Evolutionary conservation across 2,329 filamentous ascomycete species (phyloP).

Genomic region (Pezicula rhizophila): DNA sequence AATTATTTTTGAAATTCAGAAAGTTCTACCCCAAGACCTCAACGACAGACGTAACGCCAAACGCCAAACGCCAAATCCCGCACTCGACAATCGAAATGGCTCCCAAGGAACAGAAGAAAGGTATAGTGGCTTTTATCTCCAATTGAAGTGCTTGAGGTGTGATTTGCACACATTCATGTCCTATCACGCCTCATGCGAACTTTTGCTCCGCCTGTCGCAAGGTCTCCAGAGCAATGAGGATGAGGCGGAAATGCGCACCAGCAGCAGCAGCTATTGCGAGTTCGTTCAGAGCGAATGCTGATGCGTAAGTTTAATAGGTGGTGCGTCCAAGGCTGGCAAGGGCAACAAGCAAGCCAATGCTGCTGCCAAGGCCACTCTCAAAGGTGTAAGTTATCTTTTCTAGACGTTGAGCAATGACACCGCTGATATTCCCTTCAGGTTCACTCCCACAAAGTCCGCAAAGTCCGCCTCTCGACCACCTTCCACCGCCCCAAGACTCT

Average conservation of each 20-base stretch:
- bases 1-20: background rate
- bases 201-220: conserved; percentile 3
- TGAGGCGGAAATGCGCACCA: conserved; percentile 29
- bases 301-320: conserved; percentile 54
- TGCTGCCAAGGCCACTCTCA: conserved; percentile 93
- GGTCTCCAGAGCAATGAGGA: conserved; percentile 3
- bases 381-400: conserved; percentile 71
- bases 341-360: conserved; percentile 81
- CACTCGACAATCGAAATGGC: conserved; percentile 21
- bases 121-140: conserved; percentile 22
- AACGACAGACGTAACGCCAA: conserved; percentile 13
- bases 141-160: conserved; percentile 7
- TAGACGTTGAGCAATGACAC: conserved; percentile 28
- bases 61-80: background rate
- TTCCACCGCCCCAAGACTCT: conserved; percentile 99
- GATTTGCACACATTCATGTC: conserved; percentile 8
- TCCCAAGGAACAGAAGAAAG: conserved; percentile 29
- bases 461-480: conserved; percentile 85
- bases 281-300: conserved; percentile 68
- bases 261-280: conserved; percentile 74
- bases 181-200: conserved; percentile 8
- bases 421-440: conserved; percentile 39
- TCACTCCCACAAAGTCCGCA: conserved; percentile 80
- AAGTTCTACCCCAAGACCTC: conserved; percentile 8
- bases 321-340: conserved; percentile 48